Evolutionary conservation across 495 filamentous ascomycete species (phyloP).

Genomic region (Talaromyces liani): DNA sequence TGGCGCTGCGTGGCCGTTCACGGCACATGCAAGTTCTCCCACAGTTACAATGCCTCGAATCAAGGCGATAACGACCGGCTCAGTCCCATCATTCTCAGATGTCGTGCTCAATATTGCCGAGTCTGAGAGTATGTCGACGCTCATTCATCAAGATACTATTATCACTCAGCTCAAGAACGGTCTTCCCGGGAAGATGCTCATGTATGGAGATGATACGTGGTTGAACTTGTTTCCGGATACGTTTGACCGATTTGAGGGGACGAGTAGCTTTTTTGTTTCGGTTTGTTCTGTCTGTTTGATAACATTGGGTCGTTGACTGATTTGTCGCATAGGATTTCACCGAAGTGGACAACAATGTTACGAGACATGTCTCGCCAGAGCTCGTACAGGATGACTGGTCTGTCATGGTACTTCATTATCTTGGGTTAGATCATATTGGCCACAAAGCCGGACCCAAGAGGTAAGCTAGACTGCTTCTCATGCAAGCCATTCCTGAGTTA

Average conservation of each 20-base stretch:
- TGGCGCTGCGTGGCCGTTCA: constrained; percentile 84
- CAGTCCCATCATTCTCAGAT: constrained; percentile 92
- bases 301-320: constrained; percentile 15
- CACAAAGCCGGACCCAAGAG: constrained; percentile 91
- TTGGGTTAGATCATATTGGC: constrained; percentile 95
- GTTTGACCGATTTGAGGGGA: constrained; percentile 83
- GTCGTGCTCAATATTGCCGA: constrained; percentile 96
- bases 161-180: constrained; percentile 78
- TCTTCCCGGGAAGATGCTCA: constrained; percentile 60
- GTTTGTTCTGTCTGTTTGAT: constrained; percentile 45
- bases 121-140: constrained; percentile 77
- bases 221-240: constrained; percentile 87
- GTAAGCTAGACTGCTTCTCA: constrained; percentile 26
- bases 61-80: constrained; percentile 96
- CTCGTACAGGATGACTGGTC: constrained; percentile 78
- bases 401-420: constrained; percentile 87
- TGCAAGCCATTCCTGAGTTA: not conserved
- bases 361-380: constrained; percentile 74
- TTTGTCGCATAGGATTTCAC: constrained; percentile 72
- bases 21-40: constrained; percentile 89
- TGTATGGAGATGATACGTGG: constrained; percentile 99
- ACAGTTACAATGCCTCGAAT: constrained; percentile 98
- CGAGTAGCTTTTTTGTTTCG: constrained; percentile 96
- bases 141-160: constrained; percentile 90
- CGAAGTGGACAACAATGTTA: constrained; percentile 97